phyloP scores from a whole-genome alignment of 805 yeast genomes.

The Zygosaccharomyces siamensis region DNA sequence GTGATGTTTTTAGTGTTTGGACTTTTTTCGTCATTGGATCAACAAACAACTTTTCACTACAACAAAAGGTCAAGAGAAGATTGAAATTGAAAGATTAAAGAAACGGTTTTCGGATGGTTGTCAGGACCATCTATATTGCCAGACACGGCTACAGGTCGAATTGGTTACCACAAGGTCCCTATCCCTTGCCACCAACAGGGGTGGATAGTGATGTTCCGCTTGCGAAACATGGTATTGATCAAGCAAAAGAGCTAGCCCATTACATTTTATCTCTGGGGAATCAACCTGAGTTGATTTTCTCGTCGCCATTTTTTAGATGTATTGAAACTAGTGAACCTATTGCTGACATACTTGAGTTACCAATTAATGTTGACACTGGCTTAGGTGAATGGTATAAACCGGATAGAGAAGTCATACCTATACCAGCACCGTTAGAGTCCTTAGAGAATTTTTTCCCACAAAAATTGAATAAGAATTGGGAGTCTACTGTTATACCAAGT shows the following conservation, averaged over 20 bases:
- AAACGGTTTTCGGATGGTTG: constrained; percentile 35
- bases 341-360: constrained; percentile 52
- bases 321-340: constrained; percentile 74
- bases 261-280: constrained; percentile 49
- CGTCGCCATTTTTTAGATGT: constrained; percentile 89
- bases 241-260: constrained; percentile 73
- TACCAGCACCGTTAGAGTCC: constrained; percentile 51
- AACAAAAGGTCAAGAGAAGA: background rate
- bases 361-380: constrained; percentile 70
- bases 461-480: constrained; percentile 44
- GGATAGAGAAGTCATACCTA: constrained; percentile 63
- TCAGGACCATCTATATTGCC: constrained; percentile 61
- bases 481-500: constrained; percentile 56
- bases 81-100: background rate
- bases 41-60: background rate
- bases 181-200: constrained; percentile 80
- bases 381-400: constrained; percentile 88
- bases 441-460: constrained; percentile 52
- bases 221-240: constrained; percentile 83
- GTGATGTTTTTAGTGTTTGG: background rate
- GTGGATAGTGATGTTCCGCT: constrained; percentile 84
- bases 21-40: background rate
- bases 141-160: constrained; percentile 90
- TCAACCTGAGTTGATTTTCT: constrained; percentile 63
- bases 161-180: constrained; percentile 68